Conservation (phyloP, 73 alveolate species). For the Blepharisma stoltei region DNA sequence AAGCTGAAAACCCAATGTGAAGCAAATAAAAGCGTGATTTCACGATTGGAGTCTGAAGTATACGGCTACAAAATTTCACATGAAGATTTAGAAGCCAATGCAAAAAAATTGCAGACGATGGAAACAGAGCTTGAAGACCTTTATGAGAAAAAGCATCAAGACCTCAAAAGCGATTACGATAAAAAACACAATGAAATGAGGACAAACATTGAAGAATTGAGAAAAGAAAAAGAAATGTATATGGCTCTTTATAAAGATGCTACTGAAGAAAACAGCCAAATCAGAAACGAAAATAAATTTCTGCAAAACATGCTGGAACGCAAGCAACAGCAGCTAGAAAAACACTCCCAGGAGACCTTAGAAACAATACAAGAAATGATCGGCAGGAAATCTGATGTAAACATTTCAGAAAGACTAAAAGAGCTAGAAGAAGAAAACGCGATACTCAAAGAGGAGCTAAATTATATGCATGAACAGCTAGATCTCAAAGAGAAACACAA, state of each 20-base stretch:
- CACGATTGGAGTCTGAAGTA: neutral
- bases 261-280: neutral
- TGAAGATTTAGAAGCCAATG: neutral
- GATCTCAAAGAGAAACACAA: neutral
- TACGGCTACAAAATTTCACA: neutral
- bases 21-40: neutral
- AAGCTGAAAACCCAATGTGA: neutral
- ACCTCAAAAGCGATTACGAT: neutral
- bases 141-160: conserved; percentile 17
- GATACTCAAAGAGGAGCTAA: neutral
- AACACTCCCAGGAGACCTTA: conserved; percentile 16
- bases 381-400: neutral
- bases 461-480: too few species aligned
- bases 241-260: conserved; percentile 8
- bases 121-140: conserved; percentile 26
- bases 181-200: conserved; percentile 15
- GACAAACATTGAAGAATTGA: neutral
- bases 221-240: neutral
- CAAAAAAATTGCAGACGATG: neutral
- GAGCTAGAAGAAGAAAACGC: neutral
- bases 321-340: conserved; percentile 18
- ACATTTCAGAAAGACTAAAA: neutral
- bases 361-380: neutral
- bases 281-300: conserved; percentile 13
- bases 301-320: conserved; percentile 20